These are phyloP conservation scores for Colletotrichum sublineola DNA, from an alignment of 2,329 filamentous ascomycete genomes.

Conservation along the genomic window DNA sequence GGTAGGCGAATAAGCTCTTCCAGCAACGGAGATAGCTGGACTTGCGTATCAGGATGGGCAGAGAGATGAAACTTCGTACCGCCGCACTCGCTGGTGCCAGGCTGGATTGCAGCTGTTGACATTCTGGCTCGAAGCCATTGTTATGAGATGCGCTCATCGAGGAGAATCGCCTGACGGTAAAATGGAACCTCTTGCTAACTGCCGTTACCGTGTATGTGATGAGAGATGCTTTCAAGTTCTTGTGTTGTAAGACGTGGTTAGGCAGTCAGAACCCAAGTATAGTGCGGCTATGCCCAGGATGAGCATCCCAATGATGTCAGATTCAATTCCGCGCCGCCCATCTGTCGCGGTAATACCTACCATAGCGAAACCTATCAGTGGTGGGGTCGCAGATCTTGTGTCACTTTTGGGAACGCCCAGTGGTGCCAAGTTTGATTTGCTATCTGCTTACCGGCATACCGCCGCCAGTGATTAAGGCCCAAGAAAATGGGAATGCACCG, in stretches of 20 bases:
- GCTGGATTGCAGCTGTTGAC: slow-evolving; percentile 19
- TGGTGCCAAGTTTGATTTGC: neutral
- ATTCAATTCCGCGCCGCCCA: neutral
- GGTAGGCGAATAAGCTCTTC: slow-evolving; percentile 23
- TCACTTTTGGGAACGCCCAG: neutral
- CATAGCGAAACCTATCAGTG: neutral
- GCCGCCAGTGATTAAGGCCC: neutral
- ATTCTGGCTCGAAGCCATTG: neutral
- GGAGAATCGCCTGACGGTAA: neutral
- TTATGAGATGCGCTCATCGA: neutral
- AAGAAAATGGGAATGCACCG: neutral
- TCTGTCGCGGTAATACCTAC: neutral
- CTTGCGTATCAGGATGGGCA: neutral
- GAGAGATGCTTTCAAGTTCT: neutral
- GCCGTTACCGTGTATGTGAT: neutral
- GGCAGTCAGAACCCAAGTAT: neutral
- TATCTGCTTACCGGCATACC: neutral
- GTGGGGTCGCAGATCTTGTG: neutral
- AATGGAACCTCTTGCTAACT: neutral
- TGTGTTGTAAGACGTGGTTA: neutral
- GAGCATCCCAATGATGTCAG: slow-evolving; percentile 8
- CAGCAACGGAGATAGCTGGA: slow-evolving; percentile 6
- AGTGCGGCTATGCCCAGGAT: slow-evolving; percentile 1
- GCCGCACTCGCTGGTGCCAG: neutral
- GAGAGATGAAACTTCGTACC: slow-evolving; percentile 6